These are phyloP conservation scores for Hevea brasiliensis DNA, from an alignment of 345 rosid species.

Conservation along the genomic window DNA sequence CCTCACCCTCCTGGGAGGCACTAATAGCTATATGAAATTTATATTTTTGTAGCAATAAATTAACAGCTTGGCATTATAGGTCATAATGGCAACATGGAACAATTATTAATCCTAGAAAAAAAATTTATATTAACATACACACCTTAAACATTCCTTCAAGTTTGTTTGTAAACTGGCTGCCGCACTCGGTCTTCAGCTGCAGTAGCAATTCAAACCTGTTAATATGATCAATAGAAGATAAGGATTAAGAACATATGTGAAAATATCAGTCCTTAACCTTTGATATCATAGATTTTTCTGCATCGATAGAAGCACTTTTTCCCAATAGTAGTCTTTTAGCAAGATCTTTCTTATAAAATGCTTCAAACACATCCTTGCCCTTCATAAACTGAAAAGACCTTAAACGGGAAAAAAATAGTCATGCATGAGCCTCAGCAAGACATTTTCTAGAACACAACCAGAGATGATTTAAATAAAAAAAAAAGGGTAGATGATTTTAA, in stretches of 20 bases:
- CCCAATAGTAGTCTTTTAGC: constrained; percentile 92
- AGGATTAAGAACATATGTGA: neutral
- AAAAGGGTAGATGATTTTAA: too few species aligned
- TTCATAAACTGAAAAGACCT: constrained; percentile 32
- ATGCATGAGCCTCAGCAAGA: constrained; percentile 20
- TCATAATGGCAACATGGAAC: neutral
- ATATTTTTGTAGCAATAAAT: neutral
- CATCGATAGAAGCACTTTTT: constrained; percentile 98
- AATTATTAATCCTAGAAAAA: neutral
- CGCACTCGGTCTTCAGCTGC: constrained; percentile 98
- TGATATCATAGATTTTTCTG: constrained; percentile 98
- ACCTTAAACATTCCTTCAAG: constrained; percentile 99
- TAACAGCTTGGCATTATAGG: neutral
- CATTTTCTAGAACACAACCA: constrained; percentile 9
- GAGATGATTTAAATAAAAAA: too few species aligned
- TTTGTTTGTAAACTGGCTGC: constrained; percentile 97
- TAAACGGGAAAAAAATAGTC: neutral
- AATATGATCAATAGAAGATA: constrained; percentile 17
- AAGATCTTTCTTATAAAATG: constrained; percentile 97
- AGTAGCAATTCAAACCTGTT: constrained; percentile 28
- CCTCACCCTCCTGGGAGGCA: neutral
- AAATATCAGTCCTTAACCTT: constrained; percentile 46
- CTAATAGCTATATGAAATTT: neutral
- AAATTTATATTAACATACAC: constrained; percentile 8
- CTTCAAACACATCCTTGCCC: constrained; percentile 99